These are phyloP conservation scores for Hymenoscyphus scutula DNA, from an alignment of 2,329 filamentous ascomycete genomes.

Conservation along the genomic window DNA sequence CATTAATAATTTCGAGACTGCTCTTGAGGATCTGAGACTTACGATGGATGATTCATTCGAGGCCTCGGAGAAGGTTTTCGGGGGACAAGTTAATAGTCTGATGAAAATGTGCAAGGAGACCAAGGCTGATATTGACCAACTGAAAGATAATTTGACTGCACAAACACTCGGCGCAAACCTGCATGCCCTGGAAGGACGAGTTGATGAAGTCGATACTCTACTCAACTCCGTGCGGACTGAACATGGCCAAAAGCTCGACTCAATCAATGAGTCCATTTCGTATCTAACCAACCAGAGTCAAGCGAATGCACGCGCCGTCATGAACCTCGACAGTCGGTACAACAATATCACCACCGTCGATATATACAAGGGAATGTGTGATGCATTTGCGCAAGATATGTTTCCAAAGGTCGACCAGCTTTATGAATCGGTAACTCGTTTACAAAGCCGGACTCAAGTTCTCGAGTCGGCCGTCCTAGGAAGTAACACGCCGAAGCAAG, in stretches of 20 bases:
- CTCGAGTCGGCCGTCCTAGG: background rate
- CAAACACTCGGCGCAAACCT: background rate
- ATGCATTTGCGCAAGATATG: slow-evolving; percentile 4
- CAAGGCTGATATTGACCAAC: background rate
- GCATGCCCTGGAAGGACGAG: background rate
- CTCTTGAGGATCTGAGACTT: background rate
- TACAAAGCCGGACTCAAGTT: background rate
- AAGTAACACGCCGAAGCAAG: background rate
- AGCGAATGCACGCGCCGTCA: slow-evolving; percentile 10
- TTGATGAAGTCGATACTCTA: background rate
- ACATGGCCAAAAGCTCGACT: background rate
- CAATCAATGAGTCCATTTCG: background rate
- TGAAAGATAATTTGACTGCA: background rate
- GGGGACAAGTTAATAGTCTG: background rate
- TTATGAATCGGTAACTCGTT: background rate
- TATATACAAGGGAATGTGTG: slow-evolving; percentile 29
- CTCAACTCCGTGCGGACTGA: background rate
- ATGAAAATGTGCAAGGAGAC: background rate
- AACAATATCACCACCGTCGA: slow-evolving; percentile 36
- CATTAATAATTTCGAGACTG: background rate
- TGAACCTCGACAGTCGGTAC: slow-evolving; percentile 23
- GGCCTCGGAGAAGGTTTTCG: background rate
- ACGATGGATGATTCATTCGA: background rate
- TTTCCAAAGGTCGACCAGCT: slow-evolving; percentile 5
- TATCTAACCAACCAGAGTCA: slow-evolving; percentile 3